phyloP scores from a whole-genome alignment of 805 yeast species.

The Saturnispora hagleri region DNA sequence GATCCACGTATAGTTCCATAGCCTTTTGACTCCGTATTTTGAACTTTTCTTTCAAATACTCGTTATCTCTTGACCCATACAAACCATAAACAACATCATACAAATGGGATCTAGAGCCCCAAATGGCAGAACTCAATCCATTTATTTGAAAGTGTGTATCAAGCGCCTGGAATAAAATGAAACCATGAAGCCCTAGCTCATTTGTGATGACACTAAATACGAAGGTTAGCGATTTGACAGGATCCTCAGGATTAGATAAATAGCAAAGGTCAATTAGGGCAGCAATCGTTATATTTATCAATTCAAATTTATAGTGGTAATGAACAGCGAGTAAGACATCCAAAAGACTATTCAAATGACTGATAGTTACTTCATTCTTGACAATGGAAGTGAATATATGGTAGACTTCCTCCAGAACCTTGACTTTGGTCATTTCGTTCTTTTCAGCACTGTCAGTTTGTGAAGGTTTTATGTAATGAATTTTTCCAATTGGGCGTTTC shows the following conservation, averaged over 20 bases:
- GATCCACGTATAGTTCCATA: constrained; percentile 31
- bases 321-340: constrained; percentile 3
- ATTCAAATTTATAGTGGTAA: not conserved
- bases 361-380: not conserved
- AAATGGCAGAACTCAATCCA: constrained; percentile 3
- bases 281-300: not conserved
- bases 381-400: not conserved
- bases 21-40: constrained; percentile 57
- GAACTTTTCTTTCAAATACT: constrained; percentile 17
- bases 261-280: constrained; percentile 1
- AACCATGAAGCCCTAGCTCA: not conserved
- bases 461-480: not conserved
- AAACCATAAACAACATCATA: constrained; percentile 12
- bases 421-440: not conserved
- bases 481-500: not conserved
- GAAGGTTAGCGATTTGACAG: not conserved
- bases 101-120: constrained; percentile 7
- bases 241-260: not conserved
- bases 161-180: not conserved
- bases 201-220: not conserved
- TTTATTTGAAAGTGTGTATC: not conserved
- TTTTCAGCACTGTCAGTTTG: not conserved
- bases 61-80: constrained; percentile 2
- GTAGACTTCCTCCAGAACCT: not conserved
- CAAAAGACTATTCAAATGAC: not conserved